Base-by-base conservation (phyloP, 257 asterid species). In the Echium plantagineum region DNA sequence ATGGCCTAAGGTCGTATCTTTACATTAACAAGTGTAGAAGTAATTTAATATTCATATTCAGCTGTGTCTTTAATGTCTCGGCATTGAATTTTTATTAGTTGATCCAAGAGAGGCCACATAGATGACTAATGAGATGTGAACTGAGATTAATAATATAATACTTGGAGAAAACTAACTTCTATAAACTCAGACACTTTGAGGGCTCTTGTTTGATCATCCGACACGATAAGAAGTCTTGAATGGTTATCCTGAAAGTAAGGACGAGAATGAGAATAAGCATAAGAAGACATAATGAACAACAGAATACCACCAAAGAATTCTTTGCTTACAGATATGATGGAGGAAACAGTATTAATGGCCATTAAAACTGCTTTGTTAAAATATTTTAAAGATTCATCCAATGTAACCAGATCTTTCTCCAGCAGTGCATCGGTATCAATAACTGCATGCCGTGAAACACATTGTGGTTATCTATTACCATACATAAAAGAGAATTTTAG, bases 321-420 rank as follows among this genome's bases (percentile, higher is more conserved):
- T 49, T 57, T 65, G 59, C 96, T 76, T 77, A 91, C 98, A 63
- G 89, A 84, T 63, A 74, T 71, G 49, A 91, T 80, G 78, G 84
- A 53, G 24, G 94, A 78, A 61, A 88, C 83, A 70, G 94, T 93
- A 73, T 88, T 84, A 76, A 83, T 71, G 58, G 96, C 94, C 96
- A 91, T 88, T 73, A 91, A 68, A 72, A 81, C 94, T 60, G 96
- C 95, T 78, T 81, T 81, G 42, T 84, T 78, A 30, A 87, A 80
- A 65, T 94, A 81, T 78, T 73, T 88, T 69, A 84, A 66, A 60
- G 98, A 97, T 81, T 91, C 98, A 66, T 91, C 98, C 67, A 91
- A 79, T 52, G 98, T 91, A 54, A 91, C 85, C 71, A 86, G 71
- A 75, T 91, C 97, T 77, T 82, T 88, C 55, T 84, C 85, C 21